Base-by-base conservation (phyloP, 1,139 yeast genomes). In the Taphrina deformans region DNA sequence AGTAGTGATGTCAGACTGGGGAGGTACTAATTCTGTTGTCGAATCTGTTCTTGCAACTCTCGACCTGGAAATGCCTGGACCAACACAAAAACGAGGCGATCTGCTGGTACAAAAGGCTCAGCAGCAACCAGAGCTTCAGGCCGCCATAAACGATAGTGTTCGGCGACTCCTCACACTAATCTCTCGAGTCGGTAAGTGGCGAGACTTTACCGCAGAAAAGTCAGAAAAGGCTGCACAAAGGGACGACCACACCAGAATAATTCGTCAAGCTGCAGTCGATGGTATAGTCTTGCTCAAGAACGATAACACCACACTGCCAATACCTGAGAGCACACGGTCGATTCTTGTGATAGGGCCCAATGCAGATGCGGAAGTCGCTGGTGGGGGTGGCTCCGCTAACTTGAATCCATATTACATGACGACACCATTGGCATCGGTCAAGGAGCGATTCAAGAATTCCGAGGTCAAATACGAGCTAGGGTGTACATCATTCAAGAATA, bases 41-140 rank as follows among this genome's bases (percentile, higher is more conserved):
- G 78, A 79, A 62, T 79, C 86, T 0, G 84, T 83, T 0, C 74
- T 83, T 27, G 80, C 87, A 1, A 89, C 89, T 0, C 74, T 84
- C 52, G 89, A 85, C 74, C 83, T 85, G 86, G 78, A 82, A 4
- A 84, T 85, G 88, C 89, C 89, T 0, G 88, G 87, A 31, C 31
- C 31, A 10, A n/a, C 27, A n/a, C 81, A 86, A 0, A 80, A 77
- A 66, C 83, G 85, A 84, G 88, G 87, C 0, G 82, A 85, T 0
- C 74, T 82, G 44, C 76, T 85, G 66, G 83, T 88, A 0, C 33
- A 29, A 29, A 73, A 81, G 65, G 82, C 86, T 0, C 79, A 84
- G 5, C 85, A 85, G 72, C 80, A 80, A 27, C 82, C 88, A 0
- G 74, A 85, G 7, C 82, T 86, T 0, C 83, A 82, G 68, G 77